These are phyloP conservation scores for Halteria grandinella DNA, from an alignment of 73 alveolate genomes.

Conservation along the genomic window DNA sequence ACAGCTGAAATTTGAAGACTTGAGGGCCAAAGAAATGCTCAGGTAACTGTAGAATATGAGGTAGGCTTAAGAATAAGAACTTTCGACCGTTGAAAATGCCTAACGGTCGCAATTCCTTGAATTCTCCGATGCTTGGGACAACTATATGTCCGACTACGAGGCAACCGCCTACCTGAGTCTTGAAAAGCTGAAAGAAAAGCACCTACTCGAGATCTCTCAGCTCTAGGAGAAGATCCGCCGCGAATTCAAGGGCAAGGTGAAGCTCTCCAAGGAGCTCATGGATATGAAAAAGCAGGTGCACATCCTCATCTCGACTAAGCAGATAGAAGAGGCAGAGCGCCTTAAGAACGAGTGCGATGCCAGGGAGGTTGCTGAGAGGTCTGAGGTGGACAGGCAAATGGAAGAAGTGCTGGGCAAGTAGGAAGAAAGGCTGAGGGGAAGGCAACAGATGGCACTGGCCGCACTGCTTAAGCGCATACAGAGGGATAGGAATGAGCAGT, in stretches of 20 bases:
- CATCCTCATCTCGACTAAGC: constrained; percentile 55
- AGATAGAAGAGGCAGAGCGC: constrained; percentile 71
- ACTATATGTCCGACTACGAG: constrained; percentile 81
- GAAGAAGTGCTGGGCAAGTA: constrained; percentile 20
- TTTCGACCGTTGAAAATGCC: constrained; percentile 80
- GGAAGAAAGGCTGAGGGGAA: constrained; percentile 63
- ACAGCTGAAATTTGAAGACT: constrained; percentile 70
- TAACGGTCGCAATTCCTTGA: constrained; percentile 79
- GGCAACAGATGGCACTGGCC: constrained; percentile 75
- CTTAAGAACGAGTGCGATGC: constrained; percentile 17
- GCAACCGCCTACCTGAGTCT: constrained; percentile 80
- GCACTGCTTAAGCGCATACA: constrained; percentile 81
- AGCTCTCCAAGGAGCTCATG: constrained; percentile 74
- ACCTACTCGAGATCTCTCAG: constrained; percentile 73
- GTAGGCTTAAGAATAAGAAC: constrained; percentile 75
- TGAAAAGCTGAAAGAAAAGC: constrained; percentile 79
- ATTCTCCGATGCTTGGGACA: constrained; percentile 86
- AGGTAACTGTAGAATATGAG: constrained; percentile 70
- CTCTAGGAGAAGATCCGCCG: constrained; percentile 65
- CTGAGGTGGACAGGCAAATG: constrained; percentile 20
- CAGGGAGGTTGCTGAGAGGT: constrained; percentile 7
- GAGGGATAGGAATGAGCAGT: constrained; percentile 78
- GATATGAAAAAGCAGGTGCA: constrained; percentile 75
- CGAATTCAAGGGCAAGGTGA: constrained; percentile 69
- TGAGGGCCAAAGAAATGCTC: constrained; percentile 71